These are phyloP conservation scores for Hortiboletus rubellus DNA, from an alignment of 1,284 basidiomycete species.

Conservation along the genomic window DNA sequence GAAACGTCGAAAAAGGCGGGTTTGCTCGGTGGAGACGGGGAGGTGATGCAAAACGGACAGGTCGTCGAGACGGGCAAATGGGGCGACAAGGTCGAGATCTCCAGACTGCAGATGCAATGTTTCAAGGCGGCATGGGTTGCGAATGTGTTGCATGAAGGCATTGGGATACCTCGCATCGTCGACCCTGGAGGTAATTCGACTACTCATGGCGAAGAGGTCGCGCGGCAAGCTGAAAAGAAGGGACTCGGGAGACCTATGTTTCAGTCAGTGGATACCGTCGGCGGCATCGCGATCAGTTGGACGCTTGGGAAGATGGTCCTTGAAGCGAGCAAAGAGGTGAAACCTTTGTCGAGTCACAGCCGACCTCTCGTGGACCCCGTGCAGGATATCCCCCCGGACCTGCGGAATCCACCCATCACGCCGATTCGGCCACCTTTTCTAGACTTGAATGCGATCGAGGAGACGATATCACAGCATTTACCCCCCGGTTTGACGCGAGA, in stretches of 20 bases:
- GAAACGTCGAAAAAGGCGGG: constrained; percentile 51
- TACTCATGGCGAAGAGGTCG: constrained; percentile 65
- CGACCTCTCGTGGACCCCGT: constrained; percentile 68
- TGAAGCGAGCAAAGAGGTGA: constrained; percentile 87
- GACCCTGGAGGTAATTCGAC: constrained; percentile 77
- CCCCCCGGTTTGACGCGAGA: constrained; percentile 57
- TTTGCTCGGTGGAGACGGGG: constrained; percentile 56
- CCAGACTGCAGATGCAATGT: constrained; percentile 94
- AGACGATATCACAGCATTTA: constrained; percentile 60
- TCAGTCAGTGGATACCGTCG: constrained; percentile 91
- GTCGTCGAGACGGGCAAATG: constrained; percentile 66
- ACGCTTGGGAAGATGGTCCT: constrained; percentile 98
- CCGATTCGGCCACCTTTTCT: constrained; percentile 64
- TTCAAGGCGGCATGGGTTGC: constrained; percentile 99
- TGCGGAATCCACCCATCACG: constrained; percentile 51
- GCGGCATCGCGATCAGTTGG: constrained; percentile 94
- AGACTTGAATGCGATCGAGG: constrained; percentile 59
- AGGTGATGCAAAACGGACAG: constrained; percentile 53
- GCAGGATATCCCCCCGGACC: constrained; percentile 54
- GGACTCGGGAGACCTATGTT: constrained; percentile 79
- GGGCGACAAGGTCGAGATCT: constrained; percentile 74
- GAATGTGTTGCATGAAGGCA: constrained; percentile 94
- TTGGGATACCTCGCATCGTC: constrained; percentile 90
- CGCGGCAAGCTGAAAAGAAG: constrained; percentile 74
- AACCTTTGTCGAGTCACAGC: constrained; percentile 45